Conservation (phyloP, 805 yeast genomes). For the Candida quercuum region DNA sequence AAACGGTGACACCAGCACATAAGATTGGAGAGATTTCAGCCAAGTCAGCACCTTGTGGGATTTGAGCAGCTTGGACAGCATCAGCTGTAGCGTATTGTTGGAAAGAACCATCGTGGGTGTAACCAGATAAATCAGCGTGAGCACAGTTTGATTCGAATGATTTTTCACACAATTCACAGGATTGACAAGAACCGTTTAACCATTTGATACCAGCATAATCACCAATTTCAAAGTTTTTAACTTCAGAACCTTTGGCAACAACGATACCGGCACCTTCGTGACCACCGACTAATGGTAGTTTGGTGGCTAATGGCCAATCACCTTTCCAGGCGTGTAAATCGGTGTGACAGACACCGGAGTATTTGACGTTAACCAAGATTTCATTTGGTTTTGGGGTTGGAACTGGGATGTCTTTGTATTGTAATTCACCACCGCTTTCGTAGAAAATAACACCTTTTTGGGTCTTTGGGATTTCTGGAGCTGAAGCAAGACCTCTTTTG, state of each 20-base stretch:
- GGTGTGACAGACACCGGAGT: slow-evolving; percentile 73
- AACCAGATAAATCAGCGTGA: slow-evolving; percentile 64
- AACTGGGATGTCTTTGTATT: slow-evolving; percentile 48
- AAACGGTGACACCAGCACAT: slow-evolving; percentile 46
- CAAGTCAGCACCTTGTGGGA: slow-evolving; percentile 52
- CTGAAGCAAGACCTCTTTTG: slow-evolving; percentile 24
- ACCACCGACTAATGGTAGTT: slow-evolving; percentile 66
- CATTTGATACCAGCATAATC: slow-evolving; percentile 67
- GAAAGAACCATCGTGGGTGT: too few species aligned
- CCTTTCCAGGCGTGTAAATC: slow-evolving; percentile 58
- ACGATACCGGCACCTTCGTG: slow-evolving; percentile 75
- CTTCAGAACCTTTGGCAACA: slow-evolving; percentile 61
- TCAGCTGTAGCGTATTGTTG: too few species aligned
- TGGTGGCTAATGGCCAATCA: slow-evolving; percentile 41
- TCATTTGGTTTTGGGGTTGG: slow-evolving; percentile 62
- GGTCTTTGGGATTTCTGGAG: slow-evolving; percentile 36
- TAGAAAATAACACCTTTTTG: too few species aligned
- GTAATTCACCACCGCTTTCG: slow-evolving; percentile 44
- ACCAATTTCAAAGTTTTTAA: slow-evolving; percentile 60
- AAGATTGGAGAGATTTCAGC: slow-evolving; percentile 51
- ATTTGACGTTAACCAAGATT: slow-evolving; percentile 59
- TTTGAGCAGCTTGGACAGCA: too few species aligned
- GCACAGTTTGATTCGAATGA: slow-evolving; percentile 64
- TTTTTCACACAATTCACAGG: slow-evolving; percentile 59
- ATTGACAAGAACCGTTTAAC: slow-evolving; percentile 65